These are phyloP conservation scores for Chaetomium tenue DNA, from an alignment of 495 filamentous ascomycete genomes.

Conservation along the genomic window DNA sequence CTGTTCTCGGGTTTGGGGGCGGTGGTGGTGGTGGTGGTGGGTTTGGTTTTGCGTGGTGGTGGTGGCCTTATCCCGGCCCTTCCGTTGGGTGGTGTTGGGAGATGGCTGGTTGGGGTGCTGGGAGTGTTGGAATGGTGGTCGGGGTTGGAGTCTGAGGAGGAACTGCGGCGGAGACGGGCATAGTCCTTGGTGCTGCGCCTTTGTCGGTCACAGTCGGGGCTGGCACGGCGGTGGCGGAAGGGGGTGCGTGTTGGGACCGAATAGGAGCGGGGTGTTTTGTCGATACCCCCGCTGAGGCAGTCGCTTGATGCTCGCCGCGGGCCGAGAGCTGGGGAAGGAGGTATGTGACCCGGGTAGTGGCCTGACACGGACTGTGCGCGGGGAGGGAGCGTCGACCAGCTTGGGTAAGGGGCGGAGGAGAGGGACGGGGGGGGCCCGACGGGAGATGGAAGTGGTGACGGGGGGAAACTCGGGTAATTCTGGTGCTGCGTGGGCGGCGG, in stretches of 20 bases:
- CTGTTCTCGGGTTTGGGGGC: not conserved
- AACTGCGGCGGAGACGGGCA: not conserved
- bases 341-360: not conserved
- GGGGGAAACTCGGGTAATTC: not conserved
- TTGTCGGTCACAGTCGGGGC: conserved; percentile 6
- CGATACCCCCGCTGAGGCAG: not conserved
- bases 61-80: not conserved
- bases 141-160: not conserved
- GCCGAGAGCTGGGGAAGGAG: not conserved
- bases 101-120: too few relatives aligned
- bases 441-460: not conserved
- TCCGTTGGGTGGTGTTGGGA: too few relatives aligned
- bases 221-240: not conserved
- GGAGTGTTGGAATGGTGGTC: not conserved
- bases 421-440: not conserved
- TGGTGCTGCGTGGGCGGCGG: not conserved
- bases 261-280: not conserved
- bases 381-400: conserved; percentile 9
- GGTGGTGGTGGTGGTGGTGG: too few relatives aligned
- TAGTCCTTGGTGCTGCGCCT: not conserved
- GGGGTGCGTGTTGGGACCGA: not conserved
- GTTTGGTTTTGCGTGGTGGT: not conserved
- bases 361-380: conserved; percentile 3
- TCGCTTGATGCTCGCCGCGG: conserved; percentile 6
- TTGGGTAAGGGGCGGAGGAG: not conserved